Evolutionary conservation across 164 flowering plant species (phyloP).

Genomic region (Kingdonia uniflora): DNA sequence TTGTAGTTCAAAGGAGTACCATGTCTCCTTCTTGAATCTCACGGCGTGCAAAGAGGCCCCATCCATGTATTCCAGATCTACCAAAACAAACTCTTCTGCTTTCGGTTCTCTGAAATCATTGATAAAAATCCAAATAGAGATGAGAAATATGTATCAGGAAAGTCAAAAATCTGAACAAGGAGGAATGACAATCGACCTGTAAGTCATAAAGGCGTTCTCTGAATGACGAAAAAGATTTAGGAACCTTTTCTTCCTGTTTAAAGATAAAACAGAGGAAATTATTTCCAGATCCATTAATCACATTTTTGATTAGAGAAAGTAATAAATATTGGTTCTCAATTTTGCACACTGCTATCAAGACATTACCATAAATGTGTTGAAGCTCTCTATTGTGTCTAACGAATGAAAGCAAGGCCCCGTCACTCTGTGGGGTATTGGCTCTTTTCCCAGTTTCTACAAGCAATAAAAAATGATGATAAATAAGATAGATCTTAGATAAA

Average conservation of each 20-base stretch:
- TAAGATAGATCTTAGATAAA: no score
- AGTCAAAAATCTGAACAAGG: constrained; percentile 3
- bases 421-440: constrained; percentile 53
- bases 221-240: constrained; percentile 56
- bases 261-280: constrained; percentile 10
- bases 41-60: constrained; percentile 94
- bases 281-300: no score
- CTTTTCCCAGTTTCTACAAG: constrained; percentile 7
- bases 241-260: constrained; percentile 50
- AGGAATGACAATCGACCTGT: constrained; percentile 38
- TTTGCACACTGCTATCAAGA: neutral
- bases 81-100: constrained; percentile 80
- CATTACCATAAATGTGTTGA: constrained; percentile 45
- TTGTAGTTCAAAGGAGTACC: constrained; percentile 31
- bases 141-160: constrained; percentile 11
- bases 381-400: constrained; percentile 30
- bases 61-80: constrained; percentile 93
- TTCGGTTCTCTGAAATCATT: constrained; percentile 58
- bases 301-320: no score
- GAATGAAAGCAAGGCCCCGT: constrained; percentile 60
- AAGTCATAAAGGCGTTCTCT: constrained; percentile 68
- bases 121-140: constrained; percentile 2
- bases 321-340: neutral
- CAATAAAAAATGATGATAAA: neutral
- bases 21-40: constrained; percentile 95